A percentile compares a stretch with the other conserved stretches of the same genome.
Conservation (phyloP, 2,329 filamentous ascomycete genomes). For the Fusarium falciforme region DNA sequence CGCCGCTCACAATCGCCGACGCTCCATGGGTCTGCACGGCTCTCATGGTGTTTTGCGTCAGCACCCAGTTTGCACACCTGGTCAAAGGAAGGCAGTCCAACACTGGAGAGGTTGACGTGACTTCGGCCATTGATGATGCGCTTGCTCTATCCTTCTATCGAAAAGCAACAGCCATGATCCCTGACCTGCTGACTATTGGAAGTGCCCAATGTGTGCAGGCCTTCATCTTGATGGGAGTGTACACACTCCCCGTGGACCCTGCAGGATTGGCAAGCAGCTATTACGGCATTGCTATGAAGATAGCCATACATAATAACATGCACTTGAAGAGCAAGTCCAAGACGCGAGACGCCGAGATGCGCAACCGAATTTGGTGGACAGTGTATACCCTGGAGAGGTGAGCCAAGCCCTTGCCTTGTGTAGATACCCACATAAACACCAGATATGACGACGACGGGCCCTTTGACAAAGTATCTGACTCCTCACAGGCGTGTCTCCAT, state of each 20-base stretch:
- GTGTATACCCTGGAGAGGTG: conserved; percentile 27
- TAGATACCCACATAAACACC: too few relatives aligned
- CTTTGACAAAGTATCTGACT: neutral
- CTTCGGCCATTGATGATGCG: conserved; percentile 10
- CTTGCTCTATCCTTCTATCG: conserved; percentile 25
- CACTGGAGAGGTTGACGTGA: neutral
- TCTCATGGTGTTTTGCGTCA: conserved; percentile 25
- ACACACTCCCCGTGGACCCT: conserved; percentile 19
- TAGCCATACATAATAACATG: conserved; percentile 23
- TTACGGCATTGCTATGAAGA: conserved; percentile 24
- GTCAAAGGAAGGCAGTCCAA: neutral
- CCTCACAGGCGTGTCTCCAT: conserved; percentile 18
- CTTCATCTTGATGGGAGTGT: conserved; percentile 18
- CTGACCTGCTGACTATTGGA: conserved; percentile 12
- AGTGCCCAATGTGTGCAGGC: conserved; percentile 16
- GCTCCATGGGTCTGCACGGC: conserved; percentile 25
- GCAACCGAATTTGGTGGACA: conserved; percentile 27
- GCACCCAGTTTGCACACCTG: conserved; percentile 25
- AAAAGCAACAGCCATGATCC: conserved; percentile 10
- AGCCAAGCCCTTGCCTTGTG: neutral
- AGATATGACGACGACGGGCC: too few relatives aligned
- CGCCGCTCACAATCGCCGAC: neutral
- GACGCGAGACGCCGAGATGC: neutral
- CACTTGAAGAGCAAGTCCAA: neutral
- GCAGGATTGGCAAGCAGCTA: conserved; percentile 21